phyloP scores from a whole-genome alignment of 768 basidiomycete genomes.

The Pleurotus djamor region DNA sequence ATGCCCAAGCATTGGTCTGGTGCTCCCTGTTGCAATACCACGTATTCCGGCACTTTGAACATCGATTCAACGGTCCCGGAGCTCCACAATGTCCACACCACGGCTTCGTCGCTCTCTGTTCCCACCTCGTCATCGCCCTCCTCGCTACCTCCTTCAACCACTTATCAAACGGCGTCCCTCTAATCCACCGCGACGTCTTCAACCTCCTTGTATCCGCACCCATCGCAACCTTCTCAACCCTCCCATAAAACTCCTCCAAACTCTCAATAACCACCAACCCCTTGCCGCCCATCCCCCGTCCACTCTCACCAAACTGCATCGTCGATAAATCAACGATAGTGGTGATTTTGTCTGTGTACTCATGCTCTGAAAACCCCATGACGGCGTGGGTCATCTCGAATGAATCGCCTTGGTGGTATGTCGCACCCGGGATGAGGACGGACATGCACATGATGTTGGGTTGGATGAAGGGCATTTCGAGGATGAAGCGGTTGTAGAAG shows the following conservation, averaged over 20 bases:
- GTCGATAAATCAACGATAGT: constrained; percentile 14
- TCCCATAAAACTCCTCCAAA: constrained; percentile 10
- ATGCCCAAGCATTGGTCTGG: constrained; percentile 15
- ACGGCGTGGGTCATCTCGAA: constrained; percentile 14
- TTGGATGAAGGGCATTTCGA: constrained; percentile 6
- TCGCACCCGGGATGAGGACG: background rate
- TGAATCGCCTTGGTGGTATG: constrained; percentile 10
- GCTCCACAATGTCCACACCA: constrained; percentile 17
- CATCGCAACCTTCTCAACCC: background rate
- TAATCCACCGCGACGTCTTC: background rate
- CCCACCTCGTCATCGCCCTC: constrained; percentile 13
- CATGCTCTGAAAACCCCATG: constrained; percentile 4
- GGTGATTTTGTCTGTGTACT: background rate
- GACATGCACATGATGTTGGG: constrained; percentile 9
- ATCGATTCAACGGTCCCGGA: constrained; percentile 9
- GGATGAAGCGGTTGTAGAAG: constrained; percentile 2
- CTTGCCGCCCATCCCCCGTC: constrained; percentile 13
- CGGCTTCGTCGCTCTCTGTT: background rate
- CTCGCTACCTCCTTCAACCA: constrained; percentile 13
- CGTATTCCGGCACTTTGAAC: constrained; percentile 9
- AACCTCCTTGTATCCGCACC: background rate
- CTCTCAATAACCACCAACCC: constrained; percentile 12
- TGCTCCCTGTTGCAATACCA: constrained; percentile 15
- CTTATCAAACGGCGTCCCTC: background rate
- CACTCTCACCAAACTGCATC: constrained; percentile 18